Percentiles rank a stretch among this genome's conserved stretches.
Evolutionary conservation across 2,329 filamentous ascomycete species (phyloP).

Genomic region (Fusarium ambrosium): DNA sequence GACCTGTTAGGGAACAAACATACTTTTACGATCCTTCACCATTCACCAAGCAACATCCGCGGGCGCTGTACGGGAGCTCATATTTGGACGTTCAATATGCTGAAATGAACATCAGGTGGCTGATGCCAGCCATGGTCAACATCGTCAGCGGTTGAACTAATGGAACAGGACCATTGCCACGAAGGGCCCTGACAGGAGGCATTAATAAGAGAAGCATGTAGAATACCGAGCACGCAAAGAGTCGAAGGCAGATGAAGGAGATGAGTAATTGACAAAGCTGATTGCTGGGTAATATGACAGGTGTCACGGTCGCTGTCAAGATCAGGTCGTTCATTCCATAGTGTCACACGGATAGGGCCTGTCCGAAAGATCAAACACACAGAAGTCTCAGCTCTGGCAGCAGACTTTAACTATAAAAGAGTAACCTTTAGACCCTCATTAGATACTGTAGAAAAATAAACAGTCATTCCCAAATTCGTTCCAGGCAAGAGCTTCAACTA

Average conservation of each 20-base stretch:
- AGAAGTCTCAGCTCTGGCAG: not conserved
- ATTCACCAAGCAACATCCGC: not conserved
- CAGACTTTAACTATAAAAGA: not conserved
- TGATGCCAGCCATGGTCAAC: not conserved
- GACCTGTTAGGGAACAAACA: too few species aligned
- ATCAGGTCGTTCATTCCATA: not conserved
- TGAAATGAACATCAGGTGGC: not conserved
- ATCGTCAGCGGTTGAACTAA: not conserved
- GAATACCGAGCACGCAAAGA: not conserved
- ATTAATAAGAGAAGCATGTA: not conserved
- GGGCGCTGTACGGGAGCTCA: not conserved
- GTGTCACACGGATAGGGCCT: not conserved
- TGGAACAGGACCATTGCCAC: not conserved
- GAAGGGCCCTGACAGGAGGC: not conserved
- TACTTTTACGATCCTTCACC: not conserved
- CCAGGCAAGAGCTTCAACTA: not conserved
- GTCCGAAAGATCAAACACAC: not conserved
- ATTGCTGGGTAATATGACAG: not conserved
- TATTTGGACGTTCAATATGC: not conserved
- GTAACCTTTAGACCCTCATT: not conserved
- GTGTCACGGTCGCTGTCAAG: not conserved
- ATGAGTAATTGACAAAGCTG: not conserved
- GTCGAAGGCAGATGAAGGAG: not conserved
- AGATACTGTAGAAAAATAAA: not conserved
- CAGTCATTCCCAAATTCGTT: not conserved